Evolutionary conservation across 441 rosid species (phyloP).

Genomic region (Adansonia madagascariensis): DNA sequence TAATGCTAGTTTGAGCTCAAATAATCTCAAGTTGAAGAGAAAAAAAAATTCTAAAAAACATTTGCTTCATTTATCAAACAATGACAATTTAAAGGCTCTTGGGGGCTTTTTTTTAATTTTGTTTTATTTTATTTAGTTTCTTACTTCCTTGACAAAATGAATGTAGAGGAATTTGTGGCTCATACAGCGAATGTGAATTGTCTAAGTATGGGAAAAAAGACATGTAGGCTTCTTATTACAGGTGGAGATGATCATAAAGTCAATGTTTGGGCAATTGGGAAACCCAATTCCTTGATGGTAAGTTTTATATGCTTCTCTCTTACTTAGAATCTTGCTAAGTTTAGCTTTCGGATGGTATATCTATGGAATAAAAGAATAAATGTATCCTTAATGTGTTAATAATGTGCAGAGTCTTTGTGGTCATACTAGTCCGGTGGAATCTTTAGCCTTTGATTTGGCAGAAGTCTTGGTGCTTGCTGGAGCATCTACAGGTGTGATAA

Average conservation of each 20-base stretch:
- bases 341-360: conserved; percentile 14
- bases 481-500: conserved; percentile 84
- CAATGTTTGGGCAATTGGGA: conserved; percentile 89
- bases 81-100: neutral
- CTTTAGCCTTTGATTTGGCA: conserved; percentile 69
- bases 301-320: conserved; percentile 26
- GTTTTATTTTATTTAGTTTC: neutral
- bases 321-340: conserved; percentile 23
- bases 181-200: conserved; percentile 83
- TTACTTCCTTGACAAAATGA: conserved; percentile 44
- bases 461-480: conserved; percentile 91
- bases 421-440: conserved; percentile 69
- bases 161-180: conserved; percentile 87
- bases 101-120: neutral
- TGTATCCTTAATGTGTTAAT: too few relatives aligned
- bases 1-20: conserved; percentile 13
- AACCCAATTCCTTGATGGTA: conserved; percentile 80
- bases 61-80: conserved; percentile 12
- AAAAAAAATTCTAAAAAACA: neutral
- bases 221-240: conserved; percentile 65
- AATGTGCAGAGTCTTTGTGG: conserved; percentile 82
- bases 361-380: too few relatives aligned
- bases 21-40: neutral
- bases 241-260: conserved; percentile 90
- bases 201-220: conserved; percentile 74